Evolutionary conservation across 2,329 filamentous ascomycete species (phyloP).

Genomic region (Tolypocladium paradoxum): DNA sequence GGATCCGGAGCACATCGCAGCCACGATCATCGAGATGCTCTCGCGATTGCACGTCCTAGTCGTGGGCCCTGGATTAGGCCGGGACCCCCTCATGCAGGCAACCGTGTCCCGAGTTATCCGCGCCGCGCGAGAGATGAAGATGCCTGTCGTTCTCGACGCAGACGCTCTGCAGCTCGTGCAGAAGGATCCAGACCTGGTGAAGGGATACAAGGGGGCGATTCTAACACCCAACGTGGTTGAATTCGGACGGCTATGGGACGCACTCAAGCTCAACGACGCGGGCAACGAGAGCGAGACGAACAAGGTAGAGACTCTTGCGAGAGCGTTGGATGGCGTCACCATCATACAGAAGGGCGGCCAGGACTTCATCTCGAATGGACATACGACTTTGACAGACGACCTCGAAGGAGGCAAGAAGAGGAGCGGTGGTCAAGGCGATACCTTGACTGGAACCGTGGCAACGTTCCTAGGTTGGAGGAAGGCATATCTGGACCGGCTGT

Average conservation of each 20-base stretch:
- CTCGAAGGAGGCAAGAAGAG: conserved; percentile 76
- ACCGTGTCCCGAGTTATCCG: conserved; percentile 70
- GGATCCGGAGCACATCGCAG: conserved; percentile 50
- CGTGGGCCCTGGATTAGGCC: conserved; percentile 82
- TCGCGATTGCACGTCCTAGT: conserved; percentile 84
- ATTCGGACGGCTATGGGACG: conserved; percentile 71
- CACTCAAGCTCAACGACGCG: conserved; percentile 53
- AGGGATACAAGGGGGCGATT: conserved; percentile 73
- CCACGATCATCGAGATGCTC: conserved; percentile 67
- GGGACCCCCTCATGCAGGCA: conserved; percentile 81
- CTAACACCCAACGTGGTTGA: conserved; percentile 94
- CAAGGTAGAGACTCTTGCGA: conserved; percentile 55
- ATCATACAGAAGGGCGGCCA: conserved; percentile 79
- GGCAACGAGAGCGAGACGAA: conserved; percentile 24
- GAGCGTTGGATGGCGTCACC: conserved; percentile 74
- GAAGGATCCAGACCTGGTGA: conserved; percentile 62
- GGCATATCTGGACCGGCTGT: conserved; percentile 75
- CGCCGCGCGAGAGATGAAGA: conserved; percentile 58
- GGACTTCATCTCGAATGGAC: conserved; percentile 77
- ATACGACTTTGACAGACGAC: conserved; percentile 64
- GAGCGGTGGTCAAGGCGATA: conserved; percentile 91
- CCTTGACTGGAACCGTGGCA: conserved; percentile 77
- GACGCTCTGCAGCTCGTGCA: conserved; percentile 77
- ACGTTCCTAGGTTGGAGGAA: conserved; percentile 83
- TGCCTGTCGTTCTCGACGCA: conserved; percentile 84